Percentiles rank a stretch among this genome's conserved stretches.
Evolutionary conservation across 2,329 filamentous ascomycete species (phyloP).

Genomic region (Colletotrichum lini): DNA sequence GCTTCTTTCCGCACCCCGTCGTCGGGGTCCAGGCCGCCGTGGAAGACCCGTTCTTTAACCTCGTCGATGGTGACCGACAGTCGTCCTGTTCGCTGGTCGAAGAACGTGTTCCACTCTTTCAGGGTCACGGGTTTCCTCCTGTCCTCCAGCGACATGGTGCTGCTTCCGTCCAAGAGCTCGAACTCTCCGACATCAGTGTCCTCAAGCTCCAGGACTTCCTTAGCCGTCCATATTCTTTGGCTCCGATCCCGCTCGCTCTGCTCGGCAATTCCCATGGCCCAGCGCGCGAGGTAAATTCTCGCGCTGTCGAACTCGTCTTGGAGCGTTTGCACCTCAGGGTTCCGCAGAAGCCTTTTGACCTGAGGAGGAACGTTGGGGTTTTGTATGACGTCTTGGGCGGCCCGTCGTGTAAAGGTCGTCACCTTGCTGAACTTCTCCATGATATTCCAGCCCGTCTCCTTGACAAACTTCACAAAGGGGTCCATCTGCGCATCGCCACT

Average conservation of each 20-base stretch:
- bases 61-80: constrained; percentile 88
- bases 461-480: constrained; percentile 91
- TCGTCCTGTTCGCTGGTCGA: constrained; percentile 81
- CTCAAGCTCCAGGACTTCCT: constrained; percentile 93
- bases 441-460: constrained; percentile 96
- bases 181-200: constrained; percentile 97
- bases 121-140: constrained; percentile 82
- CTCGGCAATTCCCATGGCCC: constrained; percentile 99
- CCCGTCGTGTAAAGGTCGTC: constrained; percentile 93
- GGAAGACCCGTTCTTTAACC: constrained; percentile 97
- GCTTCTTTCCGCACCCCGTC: constrained; percentile 96
- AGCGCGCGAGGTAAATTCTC: constrained; percentile 91
- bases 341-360: constrained; percentile 85
- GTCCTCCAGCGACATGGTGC: constrained; percentile 81
- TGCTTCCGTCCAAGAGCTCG: constrained; percentile 88
- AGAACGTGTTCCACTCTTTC: constrained; percentile 92
- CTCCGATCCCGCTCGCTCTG: constrained; percentile 91
- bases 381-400: constrained; percentile 91
- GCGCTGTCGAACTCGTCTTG: constrained; percentile 99
- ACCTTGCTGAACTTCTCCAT: constrained; percentile 98
- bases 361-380: constrained; percentile 93
- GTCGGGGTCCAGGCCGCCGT: constrained; percentile 89
- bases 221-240: constrained; percentile 92
- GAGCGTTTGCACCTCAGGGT: constrained; percentile 93
- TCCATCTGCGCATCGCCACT: constrained; percentile 84